Evolutionary conservation across 805 yeast species (phyloP).

Genomic region (Scheffersomyces ergatensis): DNA sequence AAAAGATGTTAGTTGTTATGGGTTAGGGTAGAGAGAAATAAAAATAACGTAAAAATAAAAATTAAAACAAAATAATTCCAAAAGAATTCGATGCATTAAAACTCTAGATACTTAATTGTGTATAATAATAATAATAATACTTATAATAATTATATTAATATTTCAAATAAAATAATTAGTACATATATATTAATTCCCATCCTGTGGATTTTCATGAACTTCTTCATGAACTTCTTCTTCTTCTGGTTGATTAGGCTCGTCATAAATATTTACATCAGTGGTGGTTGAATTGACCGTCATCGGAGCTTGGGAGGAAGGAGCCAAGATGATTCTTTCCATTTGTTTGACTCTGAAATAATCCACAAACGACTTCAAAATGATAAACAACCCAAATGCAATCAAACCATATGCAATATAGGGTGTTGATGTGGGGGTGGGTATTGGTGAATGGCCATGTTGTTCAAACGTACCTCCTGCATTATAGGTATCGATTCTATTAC

Average conservation of each 20-base stretch:
- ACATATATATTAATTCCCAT: neutral
- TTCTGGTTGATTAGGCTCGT: neutral
- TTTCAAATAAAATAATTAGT: too few species aligned
- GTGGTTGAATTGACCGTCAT: conserved; percentile 4
- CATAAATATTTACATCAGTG: conserved; percentile 1
- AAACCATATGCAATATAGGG: conserved; percentile 62
- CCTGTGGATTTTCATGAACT: too few species aligned
- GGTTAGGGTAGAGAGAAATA: too few species aligned
- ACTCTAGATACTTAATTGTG: neutral
- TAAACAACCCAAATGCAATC: conserved; percentile 64
- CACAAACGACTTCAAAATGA: conserved; percentile 62
- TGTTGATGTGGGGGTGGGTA: conserved; percentile 1
- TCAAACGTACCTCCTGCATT: conserved; percentile 19
- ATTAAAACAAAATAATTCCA: neutral
- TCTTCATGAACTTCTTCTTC: too few species aligned
- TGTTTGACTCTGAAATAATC: conserved; percentile 76
- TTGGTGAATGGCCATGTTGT: conserved; percentile 10
- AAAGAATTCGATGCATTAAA: too few species aligned
- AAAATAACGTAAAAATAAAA: conserved; percentile 2
- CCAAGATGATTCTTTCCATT: conserved; percentile 63
- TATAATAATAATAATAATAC: neutral
- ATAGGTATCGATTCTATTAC: conserved; percentile 26
- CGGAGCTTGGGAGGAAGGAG: conserved; percentile 34
- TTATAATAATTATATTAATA: neutral
- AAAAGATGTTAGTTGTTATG: conserved; percentile 72